Evolutionary conservation across 148 eudicot genomes (phyloP), one percentile per base, ranked within the genome.

Genomic region (Suaeda aralocaspica): DNA sequence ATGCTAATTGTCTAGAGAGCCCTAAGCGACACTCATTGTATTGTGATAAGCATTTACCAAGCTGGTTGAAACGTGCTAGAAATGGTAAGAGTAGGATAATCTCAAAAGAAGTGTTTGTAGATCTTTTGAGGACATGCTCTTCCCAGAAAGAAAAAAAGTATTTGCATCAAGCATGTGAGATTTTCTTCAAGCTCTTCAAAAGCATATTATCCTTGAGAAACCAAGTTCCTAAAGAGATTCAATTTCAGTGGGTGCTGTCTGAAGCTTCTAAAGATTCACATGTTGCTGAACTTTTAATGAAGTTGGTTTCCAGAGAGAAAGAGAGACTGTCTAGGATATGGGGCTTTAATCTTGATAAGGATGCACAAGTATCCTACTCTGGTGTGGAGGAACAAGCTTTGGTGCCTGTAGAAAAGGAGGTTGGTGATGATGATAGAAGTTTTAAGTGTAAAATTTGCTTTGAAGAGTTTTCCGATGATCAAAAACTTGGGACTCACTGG

Each of bases 11-110:
- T 75, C 68, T 22, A 21, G 99, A 94, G 72, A 79, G 77, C 64
- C 91, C 97, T 24, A 94, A 80, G 66, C 73, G 82, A 45, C 84
- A 87, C 73, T 83, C 86, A 1, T 66, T 94, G 30, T 94, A 94
- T 76, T 94, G 99, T 79, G 97, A 94, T 45, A 86, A 89, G 39
- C 99, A 94, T 77, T 56, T 94, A 74, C 99, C 99, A 29, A 89
- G 81, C 83, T 94, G 99, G 99, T 97, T 94, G 39, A 94, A 91
- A 84, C 99, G 99, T 59, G 99, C 99, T 39, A 83, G 99, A 82
- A 91, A 94, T 69, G 99, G 99, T 19, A 94, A 91, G 78, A 86
- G 91, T 80, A 87, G 99, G 78, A 87, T 94, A 72, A 74, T 94
- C 66, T 87, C 99, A 45, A 94, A 94, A 69, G 99, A 94, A 73